A percentile compares a stretch with the other conserved stretches of the same genome.
Evolutionary conservation across 495 filamentous ascomycete genomes (phyloP).

Genomic region (Penicillium simplicissimum): DNA sequence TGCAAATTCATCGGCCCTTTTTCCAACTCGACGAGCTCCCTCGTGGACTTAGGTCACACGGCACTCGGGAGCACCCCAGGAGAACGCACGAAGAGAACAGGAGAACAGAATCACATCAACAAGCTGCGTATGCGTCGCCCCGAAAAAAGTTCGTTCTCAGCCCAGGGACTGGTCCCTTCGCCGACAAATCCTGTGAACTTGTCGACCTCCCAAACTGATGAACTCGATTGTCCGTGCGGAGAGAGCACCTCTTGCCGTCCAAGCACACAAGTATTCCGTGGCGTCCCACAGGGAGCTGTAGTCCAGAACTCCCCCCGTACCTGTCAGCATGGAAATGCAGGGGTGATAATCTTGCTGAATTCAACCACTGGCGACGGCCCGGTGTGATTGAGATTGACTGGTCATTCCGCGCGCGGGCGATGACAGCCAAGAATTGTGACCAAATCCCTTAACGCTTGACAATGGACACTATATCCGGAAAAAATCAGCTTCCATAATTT

Average conservation of each 20-base stretch:
- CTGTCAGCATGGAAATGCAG: conserved; percentile 25
- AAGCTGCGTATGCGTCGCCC: conserved; percentile 21
- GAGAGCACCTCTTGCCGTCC: conserved; percentile 34
- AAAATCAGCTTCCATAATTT: conserved; percentile 3
- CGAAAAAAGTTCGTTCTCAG: conserved; percentile 21
- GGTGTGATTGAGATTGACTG: conserved; percentile 34
- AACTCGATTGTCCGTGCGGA: conserved; percentile 38
- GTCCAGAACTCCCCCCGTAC: conserved; percentile 21
- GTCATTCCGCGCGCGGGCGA: conserved; percentile 31
- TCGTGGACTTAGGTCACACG: conserved; percentile 14
- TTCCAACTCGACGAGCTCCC: conserved; percentile 19
- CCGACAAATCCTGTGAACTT: conserved; percentile 28
- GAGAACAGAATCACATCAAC: conserved; percentile 24
- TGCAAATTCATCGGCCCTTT: conserved; percentile 14
- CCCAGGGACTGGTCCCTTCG: conserved; percentile 28
- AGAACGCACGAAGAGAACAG: conserved; percentile 10
- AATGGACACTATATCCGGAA: conserved; percentile 72
- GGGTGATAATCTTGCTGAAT: conserved; percentile 22
- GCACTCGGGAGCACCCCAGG: neutral
- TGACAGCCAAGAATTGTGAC: conserved; percentile 23
- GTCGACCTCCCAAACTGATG: conserved; percentile 25
- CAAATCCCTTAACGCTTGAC: conserved; percentile 74
- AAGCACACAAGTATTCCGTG: conserved; percentile 29
- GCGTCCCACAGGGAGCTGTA: conserved; percentile 36
- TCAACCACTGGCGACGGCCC: conserved; percentile 29